phyloP scores from a whole-genome alignment of 2,329 filamentous ascomycete species.

The Penicillium sp. region DNA sequence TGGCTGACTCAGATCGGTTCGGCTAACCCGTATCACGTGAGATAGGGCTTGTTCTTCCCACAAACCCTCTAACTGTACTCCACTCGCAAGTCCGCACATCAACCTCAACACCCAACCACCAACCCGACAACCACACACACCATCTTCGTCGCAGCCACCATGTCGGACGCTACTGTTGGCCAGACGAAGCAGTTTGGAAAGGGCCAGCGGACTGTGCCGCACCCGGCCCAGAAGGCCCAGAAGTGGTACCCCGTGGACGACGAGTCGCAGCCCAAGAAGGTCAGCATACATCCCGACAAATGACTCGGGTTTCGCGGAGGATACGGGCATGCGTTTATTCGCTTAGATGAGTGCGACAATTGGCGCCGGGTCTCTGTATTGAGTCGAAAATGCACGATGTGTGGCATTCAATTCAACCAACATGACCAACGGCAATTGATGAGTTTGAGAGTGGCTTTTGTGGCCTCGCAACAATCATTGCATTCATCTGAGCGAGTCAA shows the following conservation, averaged over 20 bases:
- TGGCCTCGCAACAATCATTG: conserved; percentile 3
- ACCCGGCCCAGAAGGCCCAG: conserved; percentile 85
- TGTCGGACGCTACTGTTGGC: conserved; percentile 52
- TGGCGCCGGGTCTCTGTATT: conserved; percentile 21
- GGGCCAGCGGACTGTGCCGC: conserved; percentile 87
- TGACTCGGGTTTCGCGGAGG: conserved; percentile 13
- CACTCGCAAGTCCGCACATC: conserved; percentile 39
- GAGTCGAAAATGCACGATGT: conserved; percentile 12
- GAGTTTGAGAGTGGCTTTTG: conserved; percentile 2
- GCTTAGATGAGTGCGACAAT: conserved; percentile 32
- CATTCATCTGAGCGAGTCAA: conserved; percentile 10
- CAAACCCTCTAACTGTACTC: conserved; percentile 42
- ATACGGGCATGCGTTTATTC: conserved; percentile 26
- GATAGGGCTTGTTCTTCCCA: conserved; percentile 45
- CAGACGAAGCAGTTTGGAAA: conserved; percentile 96
- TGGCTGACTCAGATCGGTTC: conserved; percentile 19
- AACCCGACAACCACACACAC: conserved; percentile 44
- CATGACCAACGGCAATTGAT: conserved; percentile 22
- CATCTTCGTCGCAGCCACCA: conserved; percentile 50
- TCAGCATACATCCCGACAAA: conserved; percentile 57
- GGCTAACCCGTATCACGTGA: conserved; percentile 26
- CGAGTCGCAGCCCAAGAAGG: conserved; percentile 85
- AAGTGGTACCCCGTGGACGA: conserved; percentile 99
- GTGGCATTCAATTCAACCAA: conserved; percentile 16
- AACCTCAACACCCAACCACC: conserved; percentile 43